These are phyloP conservation scores for Hygrocybe punicea DNA, from an alignment of 768 basidiomycete species.

Conservation along the genomic window DNA sequence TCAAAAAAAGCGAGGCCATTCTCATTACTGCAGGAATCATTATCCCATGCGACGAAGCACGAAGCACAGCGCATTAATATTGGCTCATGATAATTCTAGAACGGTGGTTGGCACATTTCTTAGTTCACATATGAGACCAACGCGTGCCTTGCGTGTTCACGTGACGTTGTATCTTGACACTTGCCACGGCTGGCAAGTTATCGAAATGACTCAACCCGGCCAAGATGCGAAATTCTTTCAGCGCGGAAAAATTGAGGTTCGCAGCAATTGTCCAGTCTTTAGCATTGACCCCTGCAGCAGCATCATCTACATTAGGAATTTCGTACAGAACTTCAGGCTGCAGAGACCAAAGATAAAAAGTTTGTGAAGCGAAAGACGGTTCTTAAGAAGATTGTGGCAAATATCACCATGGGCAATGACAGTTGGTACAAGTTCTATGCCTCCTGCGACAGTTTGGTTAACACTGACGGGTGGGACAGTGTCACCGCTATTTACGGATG, in stretches of 20 bases:
- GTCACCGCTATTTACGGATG: slow-evolving; percentile 93
- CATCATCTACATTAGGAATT: slow-evolving; percentile 58
- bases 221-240: slow-evolving; percentile 93
- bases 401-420: slow-evolving; percentile 99
- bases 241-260: slow-evolving; percentile 86
- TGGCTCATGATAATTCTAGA: too few species aligned
- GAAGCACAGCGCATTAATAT: too few species aligned
- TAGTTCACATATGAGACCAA: too few species aligned
- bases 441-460: slow-evolving; percentile 17
- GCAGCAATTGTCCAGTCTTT: slow-evolving; percentile 1
- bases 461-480: slow-evolving; percentile 46
- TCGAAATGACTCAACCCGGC: slow-evolving; percentile 39
- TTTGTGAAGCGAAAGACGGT: slow-evolving; percentile 89
- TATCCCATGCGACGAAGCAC: too few species aligned
- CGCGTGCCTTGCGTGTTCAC: too few species aligned
- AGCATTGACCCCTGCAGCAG: not conserved
- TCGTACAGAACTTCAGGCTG: slow-evolving; percentile 84
- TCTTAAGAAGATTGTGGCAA: slow-evolving; percentile 96
- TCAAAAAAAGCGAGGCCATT: too few species aligned
- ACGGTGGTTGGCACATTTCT: too few species aligned
- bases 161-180: too few species aligned
- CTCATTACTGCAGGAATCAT: too few species aligned
- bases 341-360: slow-evolving; percentile 95
- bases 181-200: too few species aligned
- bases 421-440: slow-evolving; percentile 58